A percentile compares a stretch with the other conserved stretches of the same genome.
phyloP scores from a whole-genome alignment of 2,329 filamentous ascomycete genomes.

The Cytospora chrysosperma region DNA sequence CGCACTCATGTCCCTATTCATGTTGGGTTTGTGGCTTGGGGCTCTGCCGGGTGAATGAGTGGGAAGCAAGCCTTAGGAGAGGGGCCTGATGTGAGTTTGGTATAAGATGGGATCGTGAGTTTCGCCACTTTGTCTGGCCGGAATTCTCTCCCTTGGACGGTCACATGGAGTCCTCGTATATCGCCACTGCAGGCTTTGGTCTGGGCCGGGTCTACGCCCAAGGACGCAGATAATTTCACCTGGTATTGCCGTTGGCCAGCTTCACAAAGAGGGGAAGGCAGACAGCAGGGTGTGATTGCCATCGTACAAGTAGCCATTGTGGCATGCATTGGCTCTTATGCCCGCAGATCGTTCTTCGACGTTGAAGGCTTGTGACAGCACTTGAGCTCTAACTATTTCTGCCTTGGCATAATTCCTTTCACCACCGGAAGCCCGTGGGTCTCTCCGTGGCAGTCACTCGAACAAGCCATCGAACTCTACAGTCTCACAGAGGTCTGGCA shows the following conservation, averaged over 20 bases:
- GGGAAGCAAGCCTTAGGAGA: background rate
- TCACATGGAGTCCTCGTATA: background rate
- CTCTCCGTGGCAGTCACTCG: background rate
- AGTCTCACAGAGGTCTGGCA: background rate
- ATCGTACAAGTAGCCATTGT: background rate
- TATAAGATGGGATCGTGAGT: background rate
- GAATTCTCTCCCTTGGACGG: background rate
- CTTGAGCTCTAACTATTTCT: too few relatives aligned
- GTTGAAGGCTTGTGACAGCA: too few relatives aligned
- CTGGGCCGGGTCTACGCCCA: background rate
- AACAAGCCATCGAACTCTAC: background rate
- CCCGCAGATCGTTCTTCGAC: background rate
- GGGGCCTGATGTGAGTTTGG: background rate
- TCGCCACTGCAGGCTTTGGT: background rate
- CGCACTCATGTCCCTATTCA: background rate
- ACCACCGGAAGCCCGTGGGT: background rate
- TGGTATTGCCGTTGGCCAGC: background rate
- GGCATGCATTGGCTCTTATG: background rate
- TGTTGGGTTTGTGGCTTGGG: background rate
- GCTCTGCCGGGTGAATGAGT: constrained; percentile 1
- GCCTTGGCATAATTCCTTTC: background rate
- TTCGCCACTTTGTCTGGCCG: background rate
- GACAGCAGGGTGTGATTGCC: constrained; percentile 1
- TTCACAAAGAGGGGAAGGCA: background rate
- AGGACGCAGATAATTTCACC: background rate